Evolutionary conservation across 129 eudicot species (phyloP).

Genomic region (Saussurea involucrata): DNA sequence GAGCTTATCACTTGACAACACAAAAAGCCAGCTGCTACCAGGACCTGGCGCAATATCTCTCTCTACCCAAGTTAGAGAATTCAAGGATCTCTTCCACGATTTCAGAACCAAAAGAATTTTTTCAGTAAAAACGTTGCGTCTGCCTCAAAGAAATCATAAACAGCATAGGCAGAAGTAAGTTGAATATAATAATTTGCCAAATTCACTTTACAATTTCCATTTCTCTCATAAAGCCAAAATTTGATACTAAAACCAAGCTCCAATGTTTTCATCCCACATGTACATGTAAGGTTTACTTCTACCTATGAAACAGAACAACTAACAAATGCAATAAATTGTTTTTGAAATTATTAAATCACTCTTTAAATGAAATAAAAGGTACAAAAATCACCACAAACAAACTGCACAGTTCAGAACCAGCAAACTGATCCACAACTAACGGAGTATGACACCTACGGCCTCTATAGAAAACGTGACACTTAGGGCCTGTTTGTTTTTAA

Average conservation of each 20-base stretch:
- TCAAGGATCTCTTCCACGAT: slow-evolving; percentile 71
- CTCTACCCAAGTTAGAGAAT: slow-evolving; percentile 86
- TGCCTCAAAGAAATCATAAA: background rate
- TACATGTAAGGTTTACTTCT: background rate
- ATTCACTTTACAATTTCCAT: background rate
- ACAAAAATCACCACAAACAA: background rate
- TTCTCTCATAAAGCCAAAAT: background rate
- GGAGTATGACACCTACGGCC: background rate
- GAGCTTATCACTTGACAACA: slow-evolving; percentile 54
- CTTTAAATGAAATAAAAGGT: background rate
- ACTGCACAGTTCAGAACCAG: background rate
- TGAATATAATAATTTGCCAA: background rate
- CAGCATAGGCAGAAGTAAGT: slow-evolving; percentile 14
- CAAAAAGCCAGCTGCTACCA: slow-evolving; percentile 90
- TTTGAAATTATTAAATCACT: background rate
- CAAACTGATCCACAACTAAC: background rate
- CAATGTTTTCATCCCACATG: background rate
- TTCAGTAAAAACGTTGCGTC: background rate
- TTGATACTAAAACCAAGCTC: background rate
- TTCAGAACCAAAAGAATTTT: slow-evolving; percentile 34
- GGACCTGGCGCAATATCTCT: slow-evolving; percentile 80
- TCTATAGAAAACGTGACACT: slow-evolving; percentile 14
- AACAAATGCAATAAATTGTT: background rate
- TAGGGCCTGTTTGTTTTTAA: too few species aligned
- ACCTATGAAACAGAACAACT: background rate